phyloP scores from a whole-genome alignment of 2,329 filamentous ascomycete genomes.

The Gnomoniopsis sp. region DNA sequence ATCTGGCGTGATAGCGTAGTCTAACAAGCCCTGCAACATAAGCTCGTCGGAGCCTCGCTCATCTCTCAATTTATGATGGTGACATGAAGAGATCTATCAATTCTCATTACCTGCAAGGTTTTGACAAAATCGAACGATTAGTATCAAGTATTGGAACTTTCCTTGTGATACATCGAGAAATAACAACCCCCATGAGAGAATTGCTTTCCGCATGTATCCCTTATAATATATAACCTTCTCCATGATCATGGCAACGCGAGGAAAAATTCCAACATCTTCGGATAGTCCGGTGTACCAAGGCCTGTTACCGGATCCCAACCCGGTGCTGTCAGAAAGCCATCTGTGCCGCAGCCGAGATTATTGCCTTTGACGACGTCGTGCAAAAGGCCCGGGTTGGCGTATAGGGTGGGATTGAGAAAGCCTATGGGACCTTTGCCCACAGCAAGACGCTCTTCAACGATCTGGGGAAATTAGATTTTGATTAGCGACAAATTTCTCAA shows the following conservation, averaged over 20 bases:
- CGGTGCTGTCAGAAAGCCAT: not conserved
- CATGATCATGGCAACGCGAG: constrained; percentile 20
- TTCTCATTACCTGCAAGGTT: too few relatives aligned
- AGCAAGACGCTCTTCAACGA: not conserved
- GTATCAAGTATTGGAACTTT: too few relatives aligned
- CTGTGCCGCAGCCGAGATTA: not conserved
- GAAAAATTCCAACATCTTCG: constrained; percentile 26
- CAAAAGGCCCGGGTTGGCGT: not conserved
- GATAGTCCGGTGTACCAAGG: constrained; percentile 18
- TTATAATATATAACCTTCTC: not conserved
- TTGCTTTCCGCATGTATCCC: too few relatives aligned
- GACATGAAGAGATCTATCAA: too few relatives aligned
- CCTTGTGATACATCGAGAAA: too few relatives aligned
- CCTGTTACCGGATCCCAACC: constrained; percentile 11
- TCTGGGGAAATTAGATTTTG: not conserved
- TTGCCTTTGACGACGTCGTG: not conserved
- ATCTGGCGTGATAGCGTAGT: too few relatives aligned
- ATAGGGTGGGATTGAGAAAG: not conserved
- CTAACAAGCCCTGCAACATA: too few relatives aligned
- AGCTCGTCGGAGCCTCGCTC: too few relatives aligned
- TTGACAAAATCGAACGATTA: too few relatives aligned
- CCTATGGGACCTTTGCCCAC: not conserved
- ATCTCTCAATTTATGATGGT: too few relatives aligned
- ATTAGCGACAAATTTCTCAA: not conserved
- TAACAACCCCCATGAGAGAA: too few relatives aligned